Conservation (phyloP, 345 rosid species). For the Raphanus sativus region DNA sequence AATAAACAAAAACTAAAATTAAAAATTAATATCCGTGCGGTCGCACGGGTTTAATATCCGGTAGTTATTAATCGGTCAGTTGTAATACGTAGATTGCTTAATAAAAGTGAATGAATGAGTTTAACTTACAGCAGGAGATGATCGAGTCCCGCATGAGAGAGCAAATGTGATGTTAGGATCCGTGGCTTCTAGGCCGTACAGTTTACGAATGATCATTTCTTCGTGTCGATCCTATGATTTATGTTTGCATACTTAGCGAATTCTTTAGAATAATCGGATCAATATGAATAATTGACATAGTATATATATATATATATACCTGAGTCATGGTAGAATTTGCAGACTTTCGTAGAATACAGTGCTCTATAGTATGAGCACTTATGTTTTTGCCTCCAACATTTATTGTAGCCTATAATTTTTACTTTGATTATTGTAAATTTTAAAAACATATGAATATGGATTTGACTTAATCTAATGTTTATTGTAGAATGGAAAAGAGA, state of each 20-base stretch:
- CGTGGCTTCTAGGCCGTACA: conserved; percentile 56
- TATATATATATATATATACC: conserved; percentile 31
- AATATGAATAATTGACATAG: not conserved
- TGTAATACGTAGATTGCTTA: not conserved
- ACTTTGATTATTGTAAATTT: conserved; percentile 9
- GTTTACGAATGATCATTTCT: conserved; percentile 59
- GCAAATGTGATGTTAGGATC: conserved; percentile 84
- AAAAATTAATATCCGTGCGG: no score
- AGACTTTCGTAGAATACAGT: conserved; percentile 63
- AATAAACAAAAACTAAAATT: no score
- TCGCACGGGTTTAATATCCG: no score
- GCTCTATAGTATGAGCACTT: conserved; percentile 83
- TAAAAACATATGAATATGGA: conserved; percentile 64
- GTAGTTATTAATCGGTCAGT: not conserved
- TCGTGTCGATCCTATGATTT: conserved; percentile 51
- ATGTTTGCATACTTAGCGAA: not conserved
- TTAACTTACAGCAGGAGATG: conserved; percentile 83
- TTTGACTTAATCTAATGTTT: conserved; percentile 41
- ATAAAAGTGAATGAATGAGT: not conserved
- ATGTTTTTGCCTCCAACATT: conserved; percentile 79
- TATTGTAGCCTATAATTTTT: conserved; percentile 60
- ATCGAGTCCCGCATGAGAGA: conserved; percentile 85
- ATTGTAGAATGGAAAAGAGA: not conserved
- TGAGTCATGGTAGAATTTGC: conserved; percentile 48
- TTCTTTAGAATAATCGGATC: not conserved